Evolutionary conservation across 441 rosid genomes (phyloP).

Genomic region (Corymbia citriodora): DNA sequence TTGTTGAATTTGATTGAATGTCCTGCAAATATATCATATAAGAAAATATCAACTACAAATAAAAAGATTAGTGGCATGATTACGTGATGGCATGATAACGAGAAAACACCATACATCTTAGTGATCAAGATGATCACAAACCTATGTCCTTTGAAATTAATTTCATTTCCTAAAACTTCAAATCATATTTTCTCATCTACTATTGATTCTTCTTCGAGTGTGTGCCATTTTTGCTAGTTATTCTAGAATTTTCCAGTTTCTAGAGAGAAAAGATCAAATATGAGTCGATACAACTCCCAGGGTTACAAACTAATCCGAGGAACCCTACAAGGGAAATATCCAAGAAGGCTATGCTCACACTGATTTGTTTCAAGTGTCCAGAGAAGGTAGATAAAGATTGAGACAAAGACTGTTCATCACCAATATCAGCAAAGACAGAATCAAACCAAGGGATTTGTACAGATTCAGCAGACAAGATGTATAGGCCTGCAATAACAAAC

Average conservation of each 20-base stretch:
- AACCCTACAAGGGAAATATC: not conserved
- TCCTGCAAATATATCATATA: conserved; percentile 44
- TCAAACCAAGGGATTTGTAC: conserved; percentile 91
- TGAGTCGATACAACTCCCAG: not conserved
- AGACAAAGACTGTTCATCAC: conserved; percentile 89
- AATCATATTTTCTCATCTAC: not conserved
- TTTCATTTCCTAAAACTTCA: not conserved
- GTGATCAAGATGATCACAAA: not conserved
- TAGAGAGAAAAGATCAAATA: not conserved
- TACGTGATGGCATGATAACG: not conserved
- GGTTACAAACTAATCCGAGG: not conserved
- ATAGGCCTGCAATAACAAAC: conserved; percentile 57
- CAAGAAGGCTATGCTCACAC: conserved; percentile 41
- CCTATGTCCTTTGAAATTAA: not conserved
- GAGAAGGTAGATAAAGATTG: conserved; percentile 96
- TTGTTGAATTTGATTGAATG: conserved; percentile 68
- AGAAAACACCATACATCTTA: not conserved
- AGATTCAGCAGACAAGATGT: conserved; percentile 82
- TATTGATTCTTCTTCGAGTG: not conserved
- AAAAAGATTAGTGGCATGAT: not conserved
- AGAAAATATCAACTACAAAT: not conserved
- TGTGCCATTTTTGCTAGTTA: not conserved
- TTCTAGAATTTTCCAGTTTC: not conserved
- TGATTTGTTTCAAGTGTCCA: conserved; percentile 88
- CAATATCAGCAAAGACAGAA: conserved; percentile 90